Base-by-base conservation (phyloP, 768 basidiomycete species). In the Russula ochroleuca region DNA sequence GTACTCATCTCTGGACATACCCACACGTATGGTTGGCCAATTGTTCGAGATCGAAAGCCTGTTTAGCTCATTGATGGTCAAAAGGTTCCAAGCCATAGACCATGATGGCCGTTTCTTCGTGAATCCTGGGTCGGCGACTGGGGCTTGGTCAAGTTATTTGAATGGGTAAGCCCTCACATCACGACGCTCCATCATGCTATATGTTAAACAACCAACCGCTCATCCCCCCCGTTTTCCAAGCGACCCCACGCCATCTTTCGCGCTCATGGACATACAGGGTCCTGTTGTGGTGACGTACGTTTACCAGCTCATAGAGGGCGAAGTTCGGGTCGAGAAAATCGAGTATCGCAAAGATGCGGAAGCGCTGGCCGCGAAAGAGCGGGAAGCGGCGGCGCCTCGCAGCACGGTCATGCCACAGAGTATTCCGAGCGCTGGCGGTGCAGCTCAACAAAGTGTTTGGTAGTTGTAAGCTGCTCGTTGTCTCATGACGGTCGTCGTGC, bases 261-360 rank as follows among this genome's bases (percentile, higher is more conserved):
- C 97, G 0, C 77, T 98, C 50, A 93, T 99, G 89, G 97, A 98
- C 73, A 88, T 99, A 40, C 97, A 99, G 76, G 97, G 97, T 5
- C 85, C 92, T 2, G 93, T 96, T 10, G 91, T 99, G 38, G 94
- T 97, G 31, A 98, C 96, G 2, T 98, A 97, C 71, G 94, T 98
- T 3, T 98, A 96, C 74, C 93, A 95, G 71, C 84, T 96, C 35
- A 88, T 96, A 50, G 93, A 95, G 48, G 91, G 92, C 47, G 94
- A 95, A 74, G 93, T 95, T 2, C 81, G 90, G n/a, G 91, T 93
- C 5, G 91, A 93, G 78, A 93, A 93, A 79, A 87, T 93, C 60
- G 90, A 92, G 73, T 92, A 86, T 78, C 78, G 88, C 63, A 88
- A 87, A 69, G 86, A 88, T 66, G 74, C 74, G 3, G 79, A 81